Evolutionary conservation across 768 basidiomycete genomes (phyloP).

Genomic region (Podaxis sp.): DNA sequence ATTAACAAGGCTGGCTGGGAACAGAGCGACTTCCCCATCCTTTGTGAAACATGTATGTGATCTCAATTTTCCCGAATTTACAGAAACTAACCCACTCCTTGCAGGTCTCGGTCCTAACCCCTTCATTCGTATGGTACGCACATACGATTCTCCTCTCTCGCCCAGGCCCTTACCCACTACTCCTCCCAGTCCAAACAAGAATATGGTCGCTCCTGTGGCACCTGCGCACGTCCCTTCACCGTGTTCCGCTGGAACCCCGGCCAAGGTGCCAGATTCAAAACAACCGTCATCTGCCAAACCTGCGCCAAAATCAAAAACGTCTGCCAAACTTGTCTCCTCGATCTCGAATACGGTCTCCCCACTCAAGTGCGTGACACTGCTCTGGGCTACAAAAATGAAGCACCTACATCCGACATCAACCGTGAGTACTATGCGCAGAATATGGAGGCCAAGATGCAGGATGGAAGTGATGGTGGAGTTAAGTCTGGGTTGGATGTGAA

Average conservation of each 20-base stretch:
- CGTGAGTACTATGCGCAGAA: conserved; percentile 94
- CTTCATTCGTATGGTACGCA: conserved; percentile 88
- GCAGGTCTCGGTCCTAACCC: conserved; percentile 86
- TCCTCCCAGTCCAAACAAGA: conserved; percentile 86
- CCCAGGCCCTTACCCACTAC: conserved; percentile 2
- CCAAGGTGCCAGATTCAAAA: conserved; percentile 89
- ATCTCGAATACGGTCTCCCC: conserved; percentile 94
- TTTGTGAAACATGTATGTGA: conserved; percentile 85
- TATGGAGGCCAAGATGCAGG: conserved; percentile 73
- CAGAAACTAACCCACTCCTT: conserved; percentile 2
- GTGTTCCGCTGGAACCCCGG: conserved; percentile 99
- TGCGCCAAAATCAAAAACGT: conserved; percentile 96
- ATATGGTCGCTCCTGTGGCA: conserved; percentile 94
- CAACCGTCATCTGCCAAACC: conserved; percentile 95
- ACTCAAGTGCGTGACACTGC: conserved; percentile 98
- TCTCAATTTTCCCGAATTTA: conserved; percentile 8
- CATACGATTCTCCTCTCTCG: neutral
- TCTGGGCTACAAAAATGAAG: conserved; percentile 77
- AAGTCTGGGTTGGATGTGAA: conserved; percentile 63
- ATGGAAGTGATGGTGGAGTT: conserved; percentile 62
- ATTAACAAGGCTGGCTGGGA: conserved; percentile 96
- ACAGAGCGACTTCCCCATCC: conserved; percentile 89
- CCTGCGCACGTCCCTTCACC: conserved; percentile 94
- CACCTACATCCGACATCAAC: conserved; percentile 97
- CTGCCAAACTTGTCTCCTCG: conserved; percentile 96